These are phyloP conservation scores for Alternaria conjuncta DNA, from an alignment of 2,329 filamentous ascomycete genomes.

Conservation along the genomic window DNA sequence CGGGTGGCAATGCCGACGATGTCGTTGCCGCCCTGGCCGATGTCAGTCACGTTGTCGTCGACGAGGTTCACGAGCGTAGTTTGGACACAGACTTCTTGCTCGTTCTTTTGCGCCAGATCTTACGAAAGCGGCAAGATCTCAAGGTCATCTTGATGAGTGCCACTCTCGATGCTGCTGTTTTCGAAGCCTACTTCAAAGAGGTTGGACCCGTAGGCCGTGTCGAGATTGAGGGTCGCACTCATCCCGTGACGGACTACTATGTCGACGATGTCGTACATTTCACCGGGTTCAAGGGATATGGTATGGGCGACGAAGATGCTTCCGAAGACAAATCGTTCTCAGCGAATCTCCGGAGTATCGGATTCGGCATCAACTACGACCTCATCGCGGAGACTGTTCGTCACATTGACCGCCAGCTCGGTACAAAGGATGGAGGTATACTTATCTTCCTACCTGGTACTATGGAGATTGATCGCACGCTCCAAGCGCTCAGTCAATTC, in stretches of 20 bases:
- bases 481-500: constrained; percentile 70
- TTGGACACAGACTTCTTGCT: constrained; percentile 94
- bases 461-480: constrained; percentile 84
- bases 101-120: constrained; percentile 82
- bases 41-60: constrained; percentile 92
- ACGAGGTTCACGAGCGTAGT: constrained; percentile 95
- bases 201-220: constrained; percentile 77
- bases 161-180: constrained; percentile 86
- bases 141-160: constrained; percentile 97
- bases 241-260: constrained; percentile 87
- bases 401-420: constrained; percentile 80
- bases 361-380: constrained; percentile 89
- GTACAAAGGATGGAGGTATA: constrained; percentile 79
- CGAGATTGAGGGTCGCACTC: constrained; percentile 87
- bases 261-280: constrained; percentile 84
- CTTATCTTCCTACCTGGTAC: constrained; percentile 95
- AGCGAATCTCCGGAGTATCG: constrained; percentile 52
- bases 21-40: constrained; percentile 82
- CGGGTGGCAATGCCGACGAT: constrained; percentile 79
- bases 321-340: constrained; percentile 54
- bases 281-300: constrained; percentile 69
- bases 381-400: constrained; percentile 81
- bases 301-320: constrained; percentile 59
- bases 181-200: constrained; percentile 80
- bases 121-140: constrained; percentile 75